A percentile compares a stretch with the other conserved stretches of the same genome.
Conservation (phyloP, 495 filamentous ascomycete genomes). For the Trypethelium eluteriae region DNA sequence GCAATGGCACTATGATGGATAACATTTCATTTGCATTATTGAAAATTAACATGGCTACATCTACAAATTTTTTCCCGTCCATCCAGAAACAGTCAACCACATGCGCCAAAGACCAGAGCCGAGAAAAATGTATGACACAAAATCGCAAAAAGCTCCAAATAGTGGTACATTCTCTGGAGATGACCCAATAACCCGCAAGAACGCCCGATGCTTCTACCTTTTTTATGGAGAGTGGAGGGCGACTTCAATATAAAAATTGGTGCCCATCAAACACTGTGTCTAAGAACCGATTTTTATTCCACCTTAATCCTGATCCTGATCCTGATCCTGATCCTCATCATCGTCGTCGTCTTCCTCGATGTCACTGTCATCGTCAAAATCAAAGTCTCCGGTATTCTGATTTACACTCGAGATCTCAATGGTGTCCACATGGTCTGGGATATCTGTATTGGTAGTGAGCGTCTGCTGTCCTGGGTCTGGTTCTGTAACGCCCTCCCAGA, state of each 20-base stretch:
- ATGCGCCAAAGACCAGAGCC: background rate
- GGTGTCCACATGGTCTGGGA: background rate
- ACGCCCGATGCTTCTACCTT: background rate
- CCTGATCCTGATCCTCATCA: background rate
- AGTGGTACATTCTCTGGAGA: slow-evolving; percentile 11
- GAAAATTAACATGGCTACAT: background rate
- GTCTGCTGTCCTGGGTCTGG: background rate
- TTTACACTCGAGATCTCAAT: slow-evolving; percentile 1
- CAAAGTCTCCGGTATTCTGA: background rate
- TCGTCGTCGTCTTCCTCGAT: background rate
- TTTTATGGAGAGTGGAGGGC: slow-evolving; percentile 5
- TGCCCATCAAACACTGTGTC: slow-evolving; percentile 8
- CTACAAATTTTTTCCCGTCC: background rate
- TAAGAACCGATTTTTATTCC: background rate
- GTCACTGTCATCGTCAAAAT: slow-evolving; percentile 6
- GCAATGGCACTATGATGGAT: background rate
- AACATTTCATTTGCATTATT: background rate
- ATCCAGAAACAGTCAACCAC: background rate
- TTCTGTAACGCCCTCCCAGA: slow-evolving; percentile 14
- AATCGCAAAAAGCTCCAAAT: background rate
- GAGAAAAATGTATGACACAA: slow-evolving; percentile 1
- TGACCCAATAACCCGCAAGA: background rate
- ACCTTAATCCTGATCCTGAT: background rate
- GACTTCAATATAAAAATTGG: slow-evolving; percentile 1
- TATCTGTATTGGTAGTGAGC: background rate